These are phyloP conservation scores for Haberlea rhodopensis DNA, from an alignment of 257 asterid genomes.

Conservation along the genomic window DNA sequence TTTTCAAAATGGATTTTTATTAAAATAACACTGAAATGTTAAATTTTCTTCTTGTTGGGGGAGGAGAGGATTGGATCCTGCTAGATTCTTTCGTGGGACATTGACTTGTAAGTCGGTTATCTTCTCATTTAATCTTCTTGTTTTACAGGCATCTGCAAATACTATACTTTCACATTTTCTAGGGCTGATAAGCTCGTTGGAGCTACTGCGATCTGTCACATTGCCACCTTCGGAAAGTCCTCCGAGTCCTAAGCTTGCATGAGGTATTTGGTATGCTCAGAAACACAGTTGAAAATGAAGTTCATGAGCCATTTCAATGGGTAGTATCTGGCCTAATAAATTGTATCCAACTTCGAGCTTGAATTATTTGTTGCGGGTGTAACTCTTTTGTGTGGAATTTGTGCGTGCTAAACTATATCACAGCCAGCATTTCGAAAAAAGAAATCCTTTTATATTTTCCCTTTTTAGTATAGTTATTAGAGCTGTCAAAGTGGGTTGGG, in stretches of 20 bases:
- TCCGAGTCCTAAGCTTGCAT: slow-evolving; percentile 62
- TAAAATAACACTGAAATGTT: not conserved
- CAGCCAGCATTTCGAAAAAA: slow-evolving; percentile 14
- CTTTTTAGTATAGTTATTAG: too few species aligned
- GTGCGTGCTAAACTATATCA: slow-evolving; percentile 1
- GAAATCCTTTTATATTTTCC: not conserved
- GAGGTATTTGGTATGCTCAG: slow-evolving; percentile 26
- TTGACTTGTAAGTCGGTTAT: not conserved
- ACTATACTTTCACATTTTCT: slow-evolving; percentile 87
- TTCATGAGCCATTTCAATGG: slow-evolving; percentile 21
- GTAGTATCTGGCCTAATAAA: not conserved
- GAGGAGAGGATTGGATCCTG: not conserved
- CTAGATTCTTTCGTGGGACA: not conserved
- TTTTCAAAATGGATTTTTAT: not conserved
- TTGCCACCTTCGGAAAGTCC: slow-evolving; percentile 65
- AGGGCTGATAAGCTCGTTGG: slow-evolving; percentile 79
- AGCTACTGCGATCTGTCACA: slow-evolving; percentile 88
- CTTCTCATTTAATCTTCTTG: slow-evolving; percentile 1
- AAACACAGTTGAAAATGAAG: slow-evolving; percentile 10
- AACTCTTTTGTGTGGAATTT: not conserved
- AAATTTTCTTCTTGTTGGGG: not conserved
- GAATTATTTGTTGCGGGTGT: slow-evolving; percentile 22
- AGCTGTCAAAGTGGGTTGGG: too few species aligned
- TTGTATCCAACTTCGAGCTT: slow-evolving; percentile 20
- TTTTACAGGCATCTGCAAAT: slow-evolving; percentile 84